Evolutionary conservation across 2,329 filamentous ascomycete species (phyloP), one percentile per base, ranked within the genome.

Genomic region (Tolypocladium guangdongense): DNA sequence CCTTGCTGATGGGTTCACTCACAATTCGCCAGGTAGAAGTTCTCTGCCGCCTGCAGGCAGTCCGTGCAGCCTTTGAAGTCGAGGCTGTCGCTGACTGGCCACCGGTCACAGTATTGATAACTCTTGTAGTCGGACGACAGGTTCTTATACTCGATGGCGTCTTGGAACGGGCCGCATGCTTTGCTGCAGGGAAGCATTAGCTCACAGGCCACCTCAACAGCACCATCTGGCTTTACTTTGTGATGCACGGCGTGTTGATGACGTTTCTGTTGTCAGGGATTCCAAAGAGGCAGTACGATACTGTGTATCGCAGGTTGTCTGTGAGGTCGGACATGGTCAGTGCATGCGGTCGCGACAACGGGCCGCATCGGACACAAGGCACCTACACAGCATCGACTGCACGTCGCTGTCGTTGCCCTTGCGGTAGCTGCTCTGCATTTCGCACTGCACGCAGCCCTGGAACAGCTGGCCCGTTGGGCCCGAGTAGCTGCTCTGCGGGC

Each of bases 271-370:
- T 75, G 33, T 71, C 66, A 0, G 75, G 74, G 7, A 66, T 63
- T 2, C 76, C 77, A 55, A 74, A 84, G 1, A 84, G 59, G 60
- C 82, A 86, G 59, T 75, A 75, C 2, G 76, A 77, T 2, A 77
- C 58, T 7, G 78, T 72, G 60, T 75, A 83, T 61, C 82, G 74
- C 51, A 83, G 58, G 58, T 84, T 84, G 57, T 83, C 80, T 83
- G 39, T n/a, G 36, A 7, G 43, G 48, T 14, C 10, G 35, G 16
- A 36, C 33, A 52, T 30, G 7, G 57, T 62, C 32, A 60, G 64
- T 4, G 7, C 43, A 41, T 8, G 18, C 2, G 32, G n/a, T 47
- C 32, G 16, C 48, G 20, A 41, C 20, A 36, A 32, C 12, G 14
- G 43, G 37, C 37, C 52, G 56, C 39, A 48, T 45, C 32, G 4